Evolutionary conservation across 2,329 filamentous ascomycete species (phyloP), one percentile per base, ranked within the genome.

Genomic region (Shiraia sp.): DNA sequence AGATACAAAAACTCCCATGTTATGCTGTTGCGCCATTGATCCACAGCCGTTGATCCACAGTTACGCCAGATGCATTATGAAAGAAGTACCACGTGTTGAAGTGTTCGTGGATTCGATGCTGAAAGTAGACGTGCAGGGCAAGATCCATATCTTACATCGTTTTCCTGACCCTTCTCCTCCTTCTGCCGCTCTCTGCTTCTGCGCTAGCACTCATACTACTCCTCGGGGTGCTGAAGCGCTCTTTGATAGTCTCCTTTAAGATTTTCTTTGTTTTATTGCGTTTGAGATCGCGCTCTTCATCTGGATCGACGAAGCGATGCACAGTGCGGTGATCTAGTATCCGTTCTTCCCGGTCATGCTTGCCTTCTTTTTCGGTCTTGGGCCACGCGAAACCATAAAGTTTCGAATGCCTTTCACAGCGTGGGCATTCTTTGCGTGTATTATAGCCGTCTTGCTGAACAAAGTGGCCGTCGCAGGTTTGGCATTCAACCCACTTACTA

Each of bases 311-410:
- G 59, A 96, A 96, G 0, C 92, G 86, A 68, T 96, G 88, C 3
- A 97, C 80, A 0, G 79, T 85, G n/a, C 92, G 79, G 63, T 96
- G 91, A 63, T 97, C 92, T 45, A 93, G 77, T 1, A 95, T 75
- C 5, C 82, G 69, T 54, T 82, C 75, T 49, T 83, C 79, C 7
- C 81, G 84, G 63, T 97, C 93, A 14, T 80, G 69, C 12, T 82
- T 82, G 1, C 88, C 88, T 17, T 86, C 83, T 48, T 79, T 86
- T 45, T 96, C 87, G 0, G 93, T 97, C 75, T 99, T 96, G 5
- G 93, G 93, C 93, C 93, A 99, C 42, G 87, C 78, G 63, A 88
- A 96, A 0, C 95, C 95, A 65, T 97, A 99, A 1, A 99, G 74
- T 73, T 95, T 97, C 12, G 88, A 95, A 64, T 99, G 93, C 0